phyloP scores from a whole-genome alignment of 2,329 filamentous ascomycete species.

The Leptodontidium sp. region DNA sequence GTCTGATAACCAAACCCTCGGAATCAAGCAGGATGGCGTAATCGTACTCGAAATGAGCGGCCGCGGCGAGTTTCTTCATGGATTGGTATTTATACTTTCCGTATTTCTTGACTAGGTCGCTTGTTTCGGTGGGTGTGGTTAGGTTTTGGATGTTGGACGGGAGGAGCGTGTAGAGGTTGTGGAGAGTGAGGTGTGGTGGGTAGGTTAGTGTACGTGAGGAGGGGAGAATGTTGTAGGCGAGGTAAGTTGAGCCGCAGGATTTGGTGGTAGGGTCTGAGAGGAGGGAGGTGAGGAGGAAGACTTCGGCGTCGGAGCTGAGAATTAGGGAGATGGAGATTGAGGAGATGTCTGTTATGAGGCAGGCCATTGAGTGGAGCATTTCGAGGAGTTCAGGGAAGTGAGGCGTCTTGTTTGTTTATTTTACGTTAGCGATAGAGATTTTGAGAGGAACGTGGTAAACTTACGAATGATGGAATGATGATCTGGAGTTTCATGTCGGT shows the following conservation, averaged over 20 bases:
- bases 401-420: background rate
- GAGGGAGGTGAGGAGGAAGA: background rate
- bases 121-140: background rate
- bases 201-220: background rate
- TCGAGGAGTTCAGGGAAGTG: conserved; percentile 12
- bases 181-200: background rate
- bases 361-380: conserved; percentile 18
- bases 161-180: conserved; percentile 3
- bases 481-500: background rate
- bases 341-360: conserved; percentile 7
- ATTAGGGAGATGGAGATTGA: background rate
- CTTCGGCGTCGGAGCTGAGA: background rate
- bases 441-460: background rate
- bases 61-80: conserved; percentile 11
- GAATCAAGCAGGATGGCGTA: conserved; percentile 6
- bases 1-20: conserved; percentile 1
- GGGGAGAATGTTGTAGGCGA: background rate
- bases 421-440: background rate
- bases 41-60: conserved; percentile 9
- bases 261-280: background rate
- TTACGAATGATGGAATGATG: conserved; percentile 1
- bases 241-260: background rate
- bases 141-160: conserved; percentile 1
- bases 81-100: conserved; percentile 19
- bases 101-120: background rate